Base-by-base conservation (phyloP, 371 early-diverging fungal species). In the Smittium mucronatum region DNA sequence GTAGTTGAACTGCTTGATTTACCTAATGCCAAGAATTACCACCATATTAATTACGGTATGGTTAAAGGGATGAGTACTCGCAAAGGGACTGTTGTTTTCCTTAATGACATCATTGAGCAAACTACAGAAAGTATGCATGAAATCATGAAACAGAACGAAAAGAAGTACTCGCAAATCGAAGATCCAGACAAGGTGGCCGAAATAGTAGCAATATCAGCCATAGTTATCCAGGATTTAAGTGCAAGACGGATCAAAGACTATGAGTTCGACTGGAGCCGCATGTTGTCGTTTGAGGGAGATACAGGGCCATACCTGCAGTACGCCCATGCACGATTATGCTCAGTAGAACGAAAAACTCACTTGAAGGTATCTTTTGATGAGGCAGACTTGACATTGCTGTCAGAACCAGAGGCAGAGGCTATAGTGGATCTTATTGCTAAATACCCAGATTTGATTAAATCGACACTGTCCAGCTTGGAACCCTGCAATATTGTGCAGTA, bases 261-360 rank as follows among this genome's bases (percentile, higher is more conserved):
- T n/a, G n/a, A n/a, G n/a, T n/a, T n/a, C n/a, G n/a, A n/a, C n/a
- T n/a, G n/a, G n/a, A n/a, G n/a, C n/a, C n/a, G n/a, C n/a, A n/a
- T n/a, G n/a, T n/a, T n/a, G n/a, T n/a, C 89, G 70, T 97, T 96
- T 75, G 97, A 97, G 80, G 99, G 98, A 67, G 97, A 97, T 78
- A 99, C 99, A 64, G 99, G 99, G 25, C 98, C 99, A 58, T 99
- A 98, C 81, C 85, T 99, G 28, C 99, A 99, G 84, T 99, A 91
- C 77, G 93, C 98, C 47, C 94, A 97, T 80, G 90, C 97, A 57
- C 95, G 98, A 78, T 83, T 97, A 34, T 89, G 90, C 81, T 95
- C 97, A 68, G 88, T 98, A 64, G 92, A 93, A 81, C 94, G 97
- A 75, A 89, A 85, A 76, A 81, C 86, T 32, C 83, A 81, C 66